Evolutionary conservation across 352 stramenopile species (phyloP).

Genomic region (Phytophthora nicotianae): DNA sequence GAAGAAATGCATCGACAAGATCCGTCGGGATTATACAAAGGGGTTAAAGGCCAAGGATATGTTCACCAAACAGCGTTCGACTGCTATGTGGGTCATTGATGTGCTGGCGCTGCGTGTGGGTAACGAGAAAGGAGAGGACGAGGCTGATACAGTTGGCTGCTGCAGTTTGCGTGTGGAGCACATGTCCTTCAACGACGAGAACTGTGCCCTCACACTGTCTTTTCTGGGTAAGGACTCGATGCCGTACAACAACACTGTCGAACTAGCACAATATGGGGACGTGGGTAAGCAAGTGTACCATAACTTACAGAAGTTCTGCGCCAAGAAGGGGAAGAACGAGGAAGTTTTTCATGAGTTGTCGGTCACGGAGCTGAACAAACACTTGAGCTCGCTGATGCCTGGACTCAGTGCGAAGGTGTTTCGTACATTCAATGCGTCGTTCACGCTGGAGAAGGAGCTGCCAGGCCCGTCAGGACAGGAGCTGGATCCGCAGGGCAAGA

Average conservation of each 20-base stretch:
- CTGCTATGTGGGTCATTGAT: constrained; percentile 99
- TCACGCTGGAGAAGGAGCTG: constrained; percentile 98
- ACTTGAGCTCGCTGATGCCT: constrained; percentile 98
- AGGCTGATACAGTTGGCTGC: constrained; percentile 99
- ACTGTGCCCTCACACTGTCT: constrained; percentile 97
- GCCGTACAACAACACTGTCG: constrained; percentile 99
- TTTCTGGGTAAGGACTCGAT: constrained; percentile 99
- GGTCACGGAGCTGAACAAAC: constrained; percentile 96
- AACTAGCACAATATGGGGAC: constrained; percentile 90
- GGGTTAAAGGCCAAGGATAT: constrained; percentile 91
- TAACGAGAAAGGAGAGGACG: constrained; percentile 99
- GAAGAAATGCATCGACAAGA: constrained; percentile 98
- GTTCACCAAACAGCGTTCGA: constrained; percentile 94
- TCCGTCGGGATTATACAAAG: constrained; percentile 92
- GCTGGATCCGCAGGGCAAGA: constrained; percentile 61
- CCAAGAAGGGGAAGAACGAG: constrained; percentile 95
- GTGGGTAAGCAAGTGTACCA: constrained; percentile 93
- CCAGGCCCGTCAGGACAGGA: constrained; percentile 44
- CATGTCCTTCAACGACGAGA: constrained; percentile 94
- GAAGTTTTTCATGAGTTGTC: constrained; percentile 98
- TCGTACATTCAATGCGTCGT: constrained; percentile 99
- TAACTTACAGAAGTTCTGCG: constrained; percentile 97
- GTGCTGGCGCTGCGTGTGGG: constrained; percentile 99
- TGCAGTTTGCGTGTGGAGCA: constrained; percentile 99
- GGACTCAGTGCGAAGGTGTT: constrained; percentile 99